phyloP scores from a whole-genome alignment of 2,329 filamentous ascomycete species.

The Fusarium papillatum region DNA sequence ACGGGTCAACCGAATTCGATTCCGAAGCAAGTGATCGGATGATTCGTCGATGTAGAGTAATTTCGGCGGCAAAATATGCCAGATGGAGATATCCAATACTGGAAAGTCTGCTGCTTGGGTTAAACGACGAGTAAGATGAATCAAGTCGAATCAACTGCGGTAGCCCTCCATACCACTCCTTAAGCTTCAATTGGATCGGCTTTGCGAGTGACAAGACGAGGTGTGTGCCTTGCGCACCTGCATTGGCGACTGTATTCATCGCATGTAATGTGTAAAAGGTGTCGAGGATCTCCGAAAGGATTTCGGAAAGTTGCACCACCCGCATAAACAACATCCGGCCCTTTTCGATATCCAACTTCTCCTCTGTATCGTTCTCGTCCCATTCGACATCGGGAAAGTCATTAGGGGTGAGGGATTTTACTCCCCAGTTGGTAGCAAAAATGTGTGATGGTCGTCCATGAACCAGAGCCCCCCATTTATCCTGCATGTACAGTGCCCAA shows the following conservation, averaged over 20 bases:
- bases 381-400: constrained; percentile 83
- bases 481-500: constrained; percentile 95
- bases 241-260: constrained; percentile 76
- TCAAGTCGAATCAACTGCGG: constrained; percentile 77
- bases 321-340: constrained; percentile 80
- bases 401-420: constrained; percentile 72
- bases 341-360: constrained; percentile 74
- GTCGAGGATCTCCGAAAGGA: constrained; percentile 85
- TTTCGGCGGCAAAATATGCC: constrained; percentile 94
- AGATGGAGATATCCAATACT: constrained; percentile 86
- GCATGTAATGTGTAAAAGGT: constrained; percentile 86
- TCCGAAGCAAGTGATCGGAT: constrained; percentile 78
- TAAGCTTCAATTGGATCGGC: constrained; percentile 85
- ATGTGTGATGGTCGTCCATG: constrained; percentile 89
- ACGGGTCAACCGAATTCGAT: constrained; percentile 72
- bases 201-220: constrained; percentile 83
- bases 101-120: constrained; percentile 62
- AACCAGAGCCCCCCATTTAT: constrained; percentile 89
- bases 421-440: constrained; percentile 80
- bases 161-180: constrained; percentile 85
- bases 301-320: constrained; percentile 81
- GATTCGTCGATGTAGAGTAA: constrained; percentile 91
- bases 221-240: constrained; percentile 78
- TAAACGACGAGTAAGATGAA: constrained; percentile 57
- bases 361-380: constrained; percentile 72